These are phyloP conservation scores for Sporothrix protearum DNA, from an alignment of 2,329 filamentous ascomycete species.

Conservation along the genomic window DNA sequence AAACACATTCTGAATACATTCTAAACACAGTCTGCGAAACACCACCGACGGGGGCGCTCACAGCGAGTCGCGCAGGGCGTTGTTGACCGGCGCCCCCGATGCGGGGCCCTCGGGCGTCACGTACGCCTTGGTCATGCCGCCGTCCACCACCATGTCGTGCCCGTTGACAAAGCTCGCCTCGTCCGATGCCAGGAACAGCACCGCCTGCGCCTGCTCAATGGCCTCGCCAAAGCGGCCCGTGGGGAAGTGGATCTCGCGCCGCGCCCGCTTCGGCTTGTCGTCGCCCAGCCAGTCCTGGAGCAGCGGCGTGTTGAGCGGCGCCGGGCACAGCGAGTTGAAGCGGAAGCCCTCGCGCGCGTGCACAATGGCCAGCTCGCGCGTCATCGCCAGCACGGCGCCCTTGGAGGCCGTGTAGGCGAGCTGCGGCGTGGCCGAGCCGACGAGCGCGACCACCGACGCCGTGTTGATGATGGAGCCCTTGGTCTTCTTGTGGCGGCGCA, in stretches of 20 bases:
- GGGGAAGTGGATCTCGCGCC: slow-evolving; percentile 87
- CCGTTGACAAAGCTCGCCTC: slow-evolving; percentile 89
- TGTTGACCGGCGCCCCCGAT: slow-evolving; percentile 54
- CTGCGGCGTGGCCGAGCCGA: slow-evolving; percentile 83
- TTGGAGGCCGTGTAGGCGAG: slow-evolving; percentile 92
- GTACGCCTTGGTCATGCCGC: slow-evolving; percentile 92
- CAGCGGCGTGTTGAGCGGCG: slow-evolving; percentile 85
- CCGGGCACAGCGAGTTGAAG: slow-evolving; percentile 88
- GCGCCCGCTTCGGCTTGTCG: slow-evolving; percentile 72
- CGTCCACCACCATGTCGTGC: slow-evolving; percentile 90
- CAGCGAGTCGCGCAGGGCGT: slow-evolving; percentile 46
- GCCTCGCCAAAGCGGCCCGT: slow-evolving; percentile 85
- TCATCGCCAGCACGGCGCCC: slow-evolving; percentile 86
- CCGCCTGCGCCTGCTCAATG: slow-evolving; percentile 87
- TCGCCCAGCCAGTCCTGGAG: slow-evolving; percentile 92
- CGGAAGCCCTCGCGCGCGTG: slow-evolving; percentile 84
- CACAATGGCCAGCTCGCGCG: slow-evolving; percentile 84
- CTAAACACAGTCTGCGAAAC: too few relatives aligned
- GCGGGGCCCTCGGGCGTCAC: slow-evolving; percentile 63
- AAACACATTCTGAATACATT: too few relatives aligned
- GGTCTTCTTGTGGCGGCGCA: slow-evolving; percentile 76
- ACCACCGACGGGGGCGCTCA: neutral
- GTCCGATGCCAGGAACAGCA: slow-evolving; percentile 81
- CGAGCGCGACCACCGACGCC: slow-evolving; percentile 80
- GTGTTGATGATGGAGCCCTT: slow-evolving; percentile 87